Evolutionary conservation across 768 basidiomycete genomes (phyloP), one percentile per base, ranked within the genome.

Genomic region (Rhodotorula diobovata): DNA sequence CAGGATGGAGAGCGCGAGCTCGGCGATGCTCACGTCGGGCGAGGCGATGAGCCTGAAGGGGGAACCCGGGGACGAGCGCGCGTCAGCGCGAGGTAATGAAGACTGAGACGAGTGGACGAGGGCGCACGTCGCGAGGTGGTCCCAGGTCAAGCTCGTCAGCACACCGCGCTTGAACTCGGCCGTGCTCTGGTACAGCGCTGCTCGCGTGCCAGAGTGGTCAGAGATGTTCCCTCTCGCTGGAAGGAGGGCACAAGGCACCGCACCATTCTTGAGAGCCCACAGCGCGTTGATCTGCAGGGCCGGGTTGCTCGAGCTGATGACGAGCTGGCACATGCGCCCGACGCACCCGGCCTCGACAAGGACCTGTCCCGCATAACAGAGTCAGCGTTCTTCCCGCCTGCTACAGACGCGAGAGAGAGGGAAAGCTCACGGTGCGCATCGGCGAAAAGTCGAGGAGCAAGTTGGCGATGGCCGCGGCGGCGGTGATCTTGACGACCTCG

Each of bases 361-460:
- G 4, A 54, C 63, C 67, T 71, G 69, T 5, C 18, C 16, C 32
- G 28, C 61, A 28, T 25, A 12, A 55, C 48, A 48, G 28, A 73
- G 58, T 14, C 25, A 35, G 25, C 5, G n/a, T n/a, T 34, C 32
- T 25, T 3, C 45, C 0, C 5, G 4, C 16, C 10, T 12, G 2
- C 41, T 7, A 15, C 43, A 9, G n/a, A 25, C 18, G 1, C 16
- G 18, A 35, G 20, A 30, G 0, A 23, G 11, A 43, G 41, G 20
- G 1, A 16, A 20, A 30, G 4, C 11, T 0, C 61, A 69, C 72
- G 30, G 50, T 21, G 21, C 75, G 66, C 61, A 78, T 66, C 23
- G 77, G 77, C 46, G 75, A 76, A 32, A 76, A 78, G 56, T 78
- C 76, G 55, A 78, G 63, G 23, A 78, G 63, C 25, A 76, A 23